Base-by-base conservation (phyloP, 2,329 filamentous ascomycete genomes). In the Cladosporium oxysporum region DNA sequence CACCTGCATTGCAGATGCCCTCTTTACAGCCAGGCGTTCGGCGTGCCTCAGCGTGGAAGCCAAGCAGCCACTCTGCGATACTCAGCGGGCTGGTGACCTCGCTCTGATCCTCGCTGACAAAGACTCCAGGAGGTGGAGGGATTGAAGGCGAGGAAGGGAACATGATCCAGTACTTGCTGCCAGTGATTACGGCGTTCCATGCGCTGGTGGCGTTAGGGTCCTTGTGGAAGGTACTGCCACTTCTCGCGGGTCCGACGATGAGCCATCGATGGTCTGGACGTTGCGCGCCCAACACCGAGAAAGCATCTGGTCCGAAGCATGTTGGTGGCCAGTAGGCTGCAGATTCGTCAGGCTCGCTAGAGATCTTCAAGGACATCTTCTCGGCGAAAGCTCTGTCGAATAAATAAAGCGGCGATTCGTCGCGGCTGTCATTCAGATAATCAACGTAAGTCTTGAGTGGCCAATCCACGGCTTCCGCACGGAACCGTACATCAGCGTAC, bases 161-260 rank as follows among this genome's bases (percentile, higher is more conserved):
- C 92, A 98, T 96, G 77, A 98, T 94, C 94, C 95, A 98, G 82
- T 98, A 98, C 76, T 98, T 98, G 37, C 90, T 87, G 5, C 94
- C 95, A 66, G 90, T 88, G 31, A 98, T 83, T 16, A 97, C 92
- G 0, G 93, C 94, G 76, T 98, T 98, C 95, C 94, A 98, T 0
- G 95, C 94, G 72, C 88, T 90, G 4, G 84, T 89, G 1, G 85
- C 86, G 74, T 89, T 89, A 2, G 87, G 87, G 71, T 89, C 88
- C 76, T 97, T 97, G 82, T 98, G 94, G 76, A 97, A 98, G 5
- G 93, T 97, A 70, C 91, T 96, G 33, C 94, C 94, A 74, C 92
- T 96, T 66, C 93, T 85, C 69, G 89, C 87, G 0, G 94, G 93
- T 0, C 94, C 93, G 69, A 97, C 85, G 73, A 98, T 97, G 68